phyloP scores from a whole-genome alignment of 345 rosid genomes.

The Gossypium mustelinum region DNA sequence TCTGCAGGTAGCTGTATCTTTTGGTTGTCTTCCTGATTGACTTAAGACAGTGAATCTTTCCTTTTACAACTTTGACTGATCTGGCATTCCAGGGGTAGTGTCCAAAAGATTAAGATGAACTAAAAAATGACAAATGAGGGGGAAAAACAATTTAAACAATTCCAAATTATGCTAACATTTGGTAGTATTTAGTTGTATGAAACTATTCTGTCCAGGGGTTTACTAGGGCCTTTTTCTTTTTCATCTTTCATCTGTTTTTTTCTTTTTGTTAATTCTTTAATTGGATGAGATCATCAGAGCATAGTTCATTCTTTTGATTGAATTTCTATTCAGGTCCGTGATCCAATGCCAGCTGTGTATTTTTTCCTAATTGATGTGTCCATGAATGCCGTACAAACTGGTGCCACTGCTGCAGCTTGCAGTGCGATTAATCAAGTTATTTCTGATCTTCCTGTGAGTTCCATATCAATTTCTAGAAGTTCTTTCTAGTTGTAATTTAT shows the following conservation, averaged over 20 bases:
- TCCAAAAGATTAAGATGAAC: neutral
- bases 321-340: slow-evolving; percentile 64
- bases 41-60: neutral
- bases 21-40: neutral
- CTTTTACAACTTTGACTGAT: neutral
- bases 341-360: slow-evolving; percentile 95
- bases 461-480: slow-evolving; percentile 15
- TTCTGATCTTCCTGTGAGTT: slow-evolving; percentile 87
- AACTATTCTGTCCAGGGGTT: neutral
- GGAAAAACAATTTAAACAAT: neutral
- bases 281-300: neutral
- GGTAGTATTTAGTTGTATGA: neutral
- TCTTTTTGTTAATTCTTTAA: neutral
- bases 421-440: slow-evolving; percentile 90
- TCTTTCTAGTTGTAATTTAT: neutral
- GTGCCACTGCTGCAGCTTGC: slow-evolving; percentile 98
- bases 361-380: slow-evolving; percentile 96
- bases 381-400: slow-evolving; percentile 87
- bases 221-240: neutral
- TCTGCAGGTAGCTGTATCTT: neutral
- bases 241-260: slow-evolving; percentile 1
- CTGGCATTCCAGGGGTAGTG: neutral
- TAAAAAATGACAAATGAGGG: neutral
- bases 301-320: slow-evolving; percentile 14
- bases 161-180: slow-evolving; percentile 7